Conservation (phyloP, 495 filamentous ascomycete genomes). For the Hyaloscypha hepaticicola region DNA sequence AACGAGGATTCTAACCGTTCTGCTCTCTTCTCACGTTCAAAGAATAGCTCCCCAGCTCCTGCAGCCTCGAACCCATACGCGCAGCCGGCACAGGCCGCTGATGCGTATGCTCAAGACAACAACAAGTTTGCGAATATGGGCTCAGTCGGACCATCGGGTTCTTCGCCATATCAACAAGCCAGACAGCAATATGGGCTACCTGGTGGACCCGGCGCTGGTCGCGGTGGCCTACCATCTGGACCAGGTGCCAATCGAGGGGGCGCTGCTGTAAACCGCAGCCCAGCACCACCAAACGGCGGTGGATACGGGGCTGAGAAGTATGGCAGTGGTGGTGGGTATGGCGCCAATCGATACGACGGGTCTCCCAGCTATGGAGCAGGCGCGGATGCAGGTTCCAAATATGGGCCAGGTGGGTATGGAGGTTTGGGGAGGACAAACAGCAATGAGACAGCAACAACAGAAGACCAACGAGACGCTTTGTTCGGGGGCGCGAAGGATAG, state of each 20-base stretch:
- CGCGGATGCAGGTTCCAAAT: constrained; percentile 38
- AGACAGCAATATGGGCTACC: constrained; percentile 29
- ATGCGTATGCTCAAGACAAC: constrained; percentile 61
- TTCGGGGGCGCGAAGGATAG: constrained; percentile 65
- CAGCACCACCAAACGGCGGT: constrained; percentile 17
- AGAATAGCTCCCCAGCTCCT: constrained; percentile 58
- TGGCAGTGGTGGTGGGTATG: constrained; percentile 64
- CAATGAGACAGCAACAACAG: constrained; percentile 48
- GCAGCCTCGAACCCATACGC: constrained; percentile 65
- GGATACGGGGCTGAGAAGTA: constrained; percentile 61
- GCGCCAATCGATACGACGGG: constrained; percentile 59
- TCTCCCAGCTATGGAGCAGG: constrained; percentile 26
- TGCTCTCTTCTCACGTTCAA: constrained; percentile 41
- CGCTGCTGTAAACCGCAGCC: constrained; percentile 20
- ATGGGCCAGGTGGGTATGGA: constrained; percentile 70
- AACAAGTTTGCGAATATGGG: constrained; percentile 45
- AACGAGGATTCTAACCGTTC: constrained; percentile 54
- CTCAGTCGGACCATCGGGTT: constrained; percentile 16
- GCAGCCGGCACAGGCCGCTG: constrained; percentile 52
- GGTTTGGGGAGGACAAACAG: constrained; percentile 59
- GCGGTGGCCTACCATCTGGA: constrained; percentile 38
- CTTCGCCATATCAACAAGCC: constrained; percentile 37
- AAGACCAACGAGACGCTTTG: constrained; percentile 59
- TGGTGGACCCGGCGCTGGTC: constrained; percentile 14
- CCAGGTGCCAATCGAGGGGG: constrained; percentile 35